Evolutionary conservation across 176 grass and related monocot species (phyloP), one percentile per base, ranked within the genome.

Genomic region (Aegilops bicornis): DNA sequence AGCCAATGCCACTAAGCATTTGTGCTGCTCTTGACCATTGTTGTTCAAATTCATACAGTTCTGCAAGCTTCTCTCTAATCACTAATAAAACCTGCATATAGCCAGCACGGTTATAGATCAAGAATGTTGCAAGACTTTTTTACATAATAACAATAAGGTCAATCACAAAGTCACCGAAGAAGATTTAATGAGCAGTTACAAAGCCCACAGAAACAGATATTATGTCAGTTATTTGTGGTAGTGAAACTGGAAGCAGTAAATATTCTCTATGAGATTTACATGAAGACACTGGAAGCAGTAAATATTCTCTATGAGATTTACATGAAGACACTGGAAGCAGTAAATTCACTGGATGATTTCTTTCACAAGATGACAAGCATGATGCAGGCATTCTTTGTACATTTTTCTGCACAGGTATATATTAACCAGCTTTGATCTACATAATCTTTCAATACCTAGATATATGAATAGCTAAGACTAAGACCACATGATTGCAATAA

Each of bases 11-110:
- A 60, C 97, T 99, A 63, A 99, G 90, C 97, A 96, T 96, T 81
- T 94, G 92, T 24, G 97, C 97, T 78, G 97, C 97, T 91, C 90
- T 92, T 15, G 90, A 99, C 97, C 97, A 99, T 68, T 99, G 85
- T 63, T 96, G 94, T 50, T 99, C 94, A 23, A 90, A 94, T 79
- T 99, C 94, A 73, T 96, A 99, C 11, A 96, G 67, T 76, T 96
- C 97, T 78, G 94, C 97, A 82, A 99, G 84, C 85, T 96, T 99
- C 90, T 98, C 97, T 84, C 97, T 99, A 81, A 99, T 99, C 37
- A 99, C 85, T n/a, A 96, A 64, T n/a, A 96, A 64, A 31, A 99
- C 97, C 94, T 99, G 79, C 69, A 33, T 72, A 84, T 47, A 82
- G 66, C 10, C 31, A 84, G 13, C 33, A 61, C 88, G 61, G 25